phyloP scores from a whole-genome alignment of 495 filamentous ascomycete species.

The Trichoderma gamsii region DNA sequence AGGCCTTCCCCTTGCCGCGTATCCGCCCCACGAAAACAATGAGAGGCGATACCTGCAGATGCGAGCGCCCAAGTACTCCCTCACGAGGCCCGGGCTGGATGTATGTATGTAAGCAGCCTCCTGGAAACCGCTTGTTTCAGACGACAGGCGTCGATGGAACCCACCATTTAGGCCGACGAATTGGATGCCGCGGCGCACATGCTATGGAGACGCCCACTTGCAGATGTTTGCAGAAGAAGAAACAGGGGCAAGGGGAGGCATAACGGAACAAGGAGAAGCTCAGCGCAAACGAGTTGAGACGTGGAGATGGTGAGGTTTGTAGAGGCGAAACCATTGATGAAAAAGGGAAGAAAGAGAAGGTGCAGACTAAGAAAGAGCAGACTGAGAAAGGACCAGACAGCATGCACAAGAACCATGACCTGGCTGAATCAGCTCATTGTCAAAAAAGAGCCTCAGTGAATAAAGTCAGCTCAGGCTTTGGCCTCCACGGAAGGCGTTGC shows the following conservation, averaged over 20 bases:
- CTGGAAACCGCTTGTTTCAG: conserved; percentile 7
- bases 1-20: not conserved
- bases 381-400: too few relatives aligned
- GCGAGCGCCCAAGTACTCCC: not conserved
- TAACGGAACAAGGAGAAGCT: not conserved
- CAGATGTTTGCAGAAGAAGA: conserved; percentile 9
- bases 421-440: not conserved
- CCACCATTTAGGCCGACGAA: not conserved
- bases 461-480: not conserved
- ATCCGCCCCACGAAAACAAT: not conserved
- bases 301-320: too few relatives aligned
- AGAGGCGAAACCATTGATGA: not conserved
- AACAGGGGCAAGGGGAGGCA: not conserved
- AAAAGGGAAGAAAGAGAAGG: too few relatives aligned
- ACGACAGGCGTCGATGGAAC: conserved; percentile 2
- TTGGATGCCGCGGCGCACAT: not conserved
- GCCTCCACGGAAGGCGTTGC: not conserved
- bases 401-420: too few relatives aligned
- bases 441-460: not conserved
- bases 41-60: not conserved
- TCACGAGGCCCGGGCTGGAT: not conserved
- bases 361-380: too few relatives aligned
- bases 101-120: conserved; percentile 7
- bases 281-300: too few relatives aligned
- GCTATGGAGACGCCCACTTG: conserved; percentile 11